Percentiles rank a stretch among this genome's conserved stretches.
phyloP scores from a whole-genome alignment of 1,284 basidiomycete genomes.

The Chalciporus sp. region DNA sequence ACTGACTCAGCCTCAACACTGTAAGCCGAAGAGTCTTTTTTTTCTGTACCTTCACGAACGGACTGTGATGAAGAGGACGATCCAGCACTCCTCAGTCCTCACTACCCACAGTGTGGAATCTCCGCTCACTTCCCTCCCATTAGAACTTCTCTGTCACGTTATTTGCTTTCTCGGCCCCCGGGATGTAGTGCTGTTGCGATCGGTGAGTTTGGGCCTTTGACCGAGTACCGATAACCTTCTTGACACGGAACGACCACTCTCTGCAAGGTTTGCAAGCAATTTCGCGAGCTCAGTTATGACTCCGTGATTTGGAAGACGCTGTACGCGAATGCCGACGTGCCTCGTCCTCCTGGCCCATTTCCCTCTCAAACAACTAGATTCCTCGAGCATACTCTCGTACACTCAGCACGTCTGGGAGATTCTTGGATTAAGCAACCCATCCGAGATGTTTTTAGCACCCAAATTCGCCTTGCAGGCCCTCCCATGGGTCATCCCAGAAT shows the following conservation, averaged over 20 bases:
- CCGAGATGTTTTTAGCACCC: not conserved
- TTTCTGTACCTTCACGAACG: not conserved
- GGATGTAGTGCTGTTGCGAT: slow-evolving; percentile 7
- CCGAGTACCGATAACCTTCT: not conserved
- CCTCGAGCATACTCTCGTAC: slow-evolving; percentile 4
- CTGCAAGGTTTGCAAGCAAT: slow-evolving; percentile 5
- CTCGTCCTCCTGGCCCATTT: slow-evolving; percentile 13
- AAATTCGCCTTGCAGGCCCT: not conserved
- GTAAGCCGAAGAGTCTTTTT: not conserved
- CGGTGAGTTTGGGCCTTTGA: not conserved
- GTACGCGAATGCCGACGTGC: slow-evolving; percentile 8
- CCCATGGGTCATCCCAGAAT: not conserved
- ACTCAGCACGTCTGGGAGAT: slow-evolving; percentile 2
- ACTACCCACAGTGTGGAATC: not conserved
- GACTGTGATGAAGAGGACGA: not conserved
- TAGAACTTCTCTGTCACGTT: slow-evolving; percentile 6
- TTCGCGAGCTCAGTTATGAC: slow-evolving; percentile 1
- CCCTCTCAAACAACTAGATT: slow-evolving; percentile 3
- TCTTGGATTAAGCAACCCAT: slow-evolving; percentile 10
- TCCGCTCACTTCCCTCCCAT: slow-evolving; percentile 1
- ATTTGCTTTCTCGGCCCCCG: slow-evolving; percentile 2
- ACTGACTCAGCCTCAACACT: not conserved
- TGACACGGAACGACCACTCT: not conserved
- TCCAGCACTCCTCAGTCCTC: not conserved
- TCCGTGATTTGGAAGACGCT: slow-evolving; percentile 8